A percentile compares a stretch with the other conserved stretches of the same genome.
phyloP scores from a whole-genome alignment of 1,284 basidiomycete genomes.

The Trametes pubescens region DNA sequence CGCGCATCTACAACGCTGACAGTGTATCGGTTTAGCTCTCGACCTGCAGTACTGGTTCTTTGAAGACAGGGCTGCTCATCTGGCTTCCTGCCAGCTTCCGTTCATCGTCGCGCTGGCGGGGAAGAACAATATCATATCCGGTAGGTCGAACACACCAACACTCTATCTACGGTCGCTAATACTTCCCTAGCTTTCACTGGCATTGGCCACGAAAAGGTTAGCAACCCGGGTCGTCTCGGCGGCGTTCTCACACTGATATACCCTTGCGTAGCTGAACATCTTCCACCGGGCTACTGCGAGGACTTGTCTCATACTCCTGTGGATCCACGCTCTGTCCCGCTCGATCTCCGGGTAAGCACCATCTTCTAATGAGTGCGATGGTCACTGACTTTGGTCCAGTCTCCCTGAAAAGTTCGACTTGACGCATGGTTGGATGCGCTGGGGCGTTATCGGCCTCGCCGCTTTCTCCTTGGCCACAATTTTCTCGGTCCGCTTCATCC shows the following conservation, averaged over 20 bases:
- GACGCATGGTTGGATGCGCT: constrained; percentile 45
- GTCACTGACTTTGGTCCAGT: constrained; percentile 25
- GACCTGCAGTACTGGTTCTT: constrained; percentile 42
- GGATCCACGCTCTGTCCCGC: constrained; percentile 45
- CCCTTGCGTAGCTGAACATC: constrained; percentile 41
- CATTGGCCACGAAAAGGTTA: constrained; percentile 53
- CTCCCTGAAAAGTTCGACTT: constrained; percentile 43
- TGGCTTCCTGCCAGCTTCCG: constrained; percentile 52
- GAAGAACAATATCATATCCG: constrained; percentile 57
- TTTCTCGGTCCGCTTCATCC: constrained; percentile 50
- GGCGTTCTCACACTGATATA: background rate
- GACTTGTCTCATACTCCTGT: constrained; percentile 45
- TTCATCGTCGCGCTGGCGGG: constrained; percentile 55
- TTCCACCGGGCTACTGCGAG: constrained; percentile 48
- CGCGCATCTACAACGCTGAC: background rate
- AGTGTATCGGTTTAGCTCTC: constrained; percentile 30
- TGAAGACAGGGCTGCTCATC: constrained; percentile 49
- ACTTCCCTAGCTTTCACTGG: constrained; percentile 49
- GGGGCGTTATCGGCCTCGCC: constrained; percentile 48
- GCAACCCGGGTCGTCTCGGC: background rate
- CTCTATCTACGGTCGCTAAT: constrained; percentile 9
- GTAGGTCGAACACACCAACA: constrained; percentile 35
- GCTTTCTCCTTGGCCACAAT: constrained; percentile 51
- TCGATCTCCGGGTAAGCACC: constrained; percentile 36
- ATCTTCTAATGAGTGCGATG: background rate